Conservation (phyloP, 176 grass and related monocot species). For the Saccharum spontaneum region DNA sequence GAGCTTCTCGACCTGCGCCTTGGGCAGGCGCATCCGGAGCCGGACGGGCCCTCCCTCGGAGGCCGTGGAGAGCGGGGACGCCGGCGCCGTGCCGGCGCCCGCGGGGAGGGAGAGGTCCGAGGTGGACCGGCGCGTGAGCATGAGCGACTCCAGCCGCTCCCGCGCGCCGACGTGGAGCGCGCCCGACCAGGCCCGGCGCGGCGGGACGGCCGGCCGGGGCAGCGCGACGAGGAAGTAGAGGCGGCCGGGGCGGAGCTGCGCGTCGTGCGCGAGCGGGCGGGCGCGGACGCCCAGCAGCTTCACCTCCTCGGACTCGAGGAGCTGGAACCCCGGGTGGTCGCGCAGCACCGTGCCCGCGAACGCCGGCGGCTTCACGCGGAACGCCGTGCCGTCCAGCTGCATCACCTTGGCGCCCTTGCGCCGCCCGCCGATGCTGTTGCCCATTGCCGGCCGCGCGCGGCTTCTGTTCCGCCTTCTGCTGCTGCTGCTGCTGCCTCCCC, state of each 20-base stretch:
- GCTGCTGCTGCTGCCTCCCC: background rate
- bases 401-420: constrained; percentile 88
- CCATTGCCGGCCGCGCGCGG: constrained; percentile 54
- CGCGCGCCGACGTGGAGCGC: constrained; percentile 66
- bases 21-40: constrained; percentile 72
- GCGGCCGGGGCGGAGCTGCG: constrained; percentile 51
- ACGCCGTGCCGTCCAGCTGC: constrained; percentile 86
- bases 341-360: constrained; percentile 54
- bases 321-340: constrained; percentile 61
- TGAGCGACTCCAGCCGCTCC: constrained; percentile 87
- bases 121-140: constrained; percentile 83
- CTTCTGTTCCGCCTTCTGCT: background rate
- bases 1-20: constrained; percentile 67
- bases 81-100: constrained; percentile 10
- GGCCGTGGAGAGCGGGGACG: constrained; percentile 29
- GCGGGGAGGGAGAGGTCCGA: constrained; percentile 62
- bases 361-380: constrained; percentile 71
- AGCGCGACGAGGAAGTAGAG: constrained; percentile 96
- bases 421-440: constrained; percentile 74
- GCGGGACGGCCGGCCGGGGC: constrained; percentile 33
- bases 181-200: constrained; percentile 75
- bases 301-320: constrained; percentile 73
- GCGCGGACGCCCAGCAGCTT: constrained; percentile 71
- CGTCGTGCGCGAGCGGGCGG: constrained; percentile 50
- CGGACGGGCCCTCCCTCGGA: constrained; percentile 48